Conservation (phyloP, 768 basidiomycete species). For the Agrocybe pediades region DNA sequence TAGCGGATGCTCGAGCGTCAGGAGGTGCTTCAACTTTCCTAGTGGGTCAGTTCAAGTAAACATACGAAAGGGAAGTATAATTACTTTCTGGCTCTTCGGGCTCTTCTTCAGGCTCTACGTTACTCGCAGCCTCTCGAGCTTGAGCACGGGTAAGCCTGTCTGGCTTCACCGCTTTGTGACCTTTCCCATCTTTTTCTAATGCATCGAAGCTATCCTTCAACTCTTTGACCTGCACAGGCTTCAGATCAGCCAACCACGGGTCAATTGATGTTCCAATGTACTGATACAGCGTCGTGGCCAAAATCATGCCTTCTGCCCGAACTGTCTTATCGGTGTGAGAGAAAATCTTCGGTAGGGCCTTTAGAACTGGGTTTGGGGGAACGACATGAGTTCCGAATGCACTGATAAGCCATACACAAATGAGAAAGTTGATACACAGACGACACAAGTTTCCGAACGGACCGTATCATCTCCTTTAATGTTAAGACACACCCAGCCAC, state of each 20-base stretch:
- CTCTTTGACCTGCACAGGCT: slow-evolving; percentile 97
- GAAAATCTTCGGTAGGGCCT: slow-evolving; percentile 90
- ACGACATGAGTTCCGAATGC: slow-evolving; percentile 77
- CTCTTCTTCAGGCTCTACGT: slow-evolving; percentile 37
- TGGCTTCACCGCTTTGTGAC: slow-evolving; percentile 79
- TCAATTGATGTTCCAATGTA: slow-evolving; percentile 86
- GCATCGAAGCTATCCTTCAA: slow-evolving; percentile 87
- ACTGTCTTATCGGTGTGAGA: slow-evolving; percentile 95
- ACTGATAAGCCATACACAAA: slow-evolving; percentile 40
- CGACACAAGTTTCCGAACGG: slow-evolving; percentile 25
- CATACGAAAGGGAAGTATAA: slow-evolving; percentile 3
- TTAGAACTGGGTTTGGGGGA: slow-evolving; percentile 79
- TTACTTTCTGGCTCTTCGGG: slow-evolving; percentile 51
- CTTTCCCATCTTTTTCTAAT: slow-evolving; percentile 83
- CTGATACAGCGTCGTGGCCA: slow-evolving; percentile 79
- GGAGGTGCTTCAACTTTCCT: slow-evolving; percentile 50
- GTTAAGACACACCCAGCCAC: slow-evolving; percentile 79
- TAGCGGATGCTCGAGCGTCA: slow-evolving; percentile 80
- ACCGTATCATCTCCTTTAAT: slow-evolving; percentile 87
- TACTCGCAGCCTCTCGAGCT: slow-evolving; percentile 67
- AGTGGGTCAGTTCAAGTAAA: slow-evolving; percentile 11
- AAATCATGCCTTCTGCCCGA: slow-evolving; percentile 83
- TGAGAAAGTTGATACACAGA: not conserved
- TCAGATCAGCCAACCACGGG: slow-evolving; percentile 84
- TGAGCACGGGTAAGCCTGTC: slow-evolving; percentile 77